Base-by-base conservation (phyloP, 805 yeast species). In the Lachancea meyersii region DNA sequence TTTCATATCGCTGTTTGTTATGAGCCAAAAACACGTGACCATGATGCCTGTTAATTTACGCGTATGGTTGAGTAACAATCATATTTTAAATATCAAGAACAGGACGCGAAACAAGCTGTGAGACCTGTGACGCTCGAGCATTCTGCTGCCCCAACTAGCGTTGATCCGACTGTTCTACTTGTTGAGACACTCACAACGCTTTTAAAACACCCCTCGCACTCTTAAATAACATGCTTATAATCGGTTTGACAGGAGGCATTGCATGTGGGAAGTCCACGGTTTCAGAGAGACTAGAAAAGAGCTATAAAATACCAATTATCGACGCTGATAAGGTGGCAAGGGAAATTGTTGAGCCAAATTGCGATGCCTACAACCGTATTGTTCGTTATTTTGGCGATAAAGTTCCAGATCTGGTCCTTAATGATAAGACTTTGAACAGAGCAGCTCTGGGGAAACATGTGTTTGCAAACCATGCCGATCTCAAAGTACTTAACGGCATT, bases 161-260 rank as follows among this genome's bases (percentile, higher is more conserved):
- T n/a, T n/a, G n/a, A n/a, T 8, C 31, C 9, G 19, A 4, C 20
- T 23, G 26, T 23, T 23, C 26, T 23, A 7, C 10, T 23, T 6
- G 26, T 23, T 23, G 26, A 23, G 10, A 23, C n/a, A n/a, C n/a
- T n/a, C n/a, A n/a, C n/a, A n/a, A n/a, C n/a, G n/a, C n/a, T n/a
- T n/a, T n/a, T n/a, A n/a, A n/a, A n/a, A n/a, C n/a, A n/a, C n/a
- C n/a, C n/a, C n/a, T n/a, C n/a, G n/a, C n/a, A n/a, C n/a, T n/a
- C n/a, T n/a, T n/a, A 23, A 23, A 23, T 7, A 23, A 6, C 9
- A 91, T 93, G 98, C 73, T 93, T 35, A 73, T 93, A 24, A 75
- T 93, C 5, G 99, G 99, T 1, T 73, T 93, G n/a, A 93, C 98
- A 0, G 99, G 99, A 1, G 96, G 97, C 1, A 93, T 93, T 38